phyloP scores from a whole-genome alignment of 257 asterid genomes.

The Solanum arcanum region DNA sequence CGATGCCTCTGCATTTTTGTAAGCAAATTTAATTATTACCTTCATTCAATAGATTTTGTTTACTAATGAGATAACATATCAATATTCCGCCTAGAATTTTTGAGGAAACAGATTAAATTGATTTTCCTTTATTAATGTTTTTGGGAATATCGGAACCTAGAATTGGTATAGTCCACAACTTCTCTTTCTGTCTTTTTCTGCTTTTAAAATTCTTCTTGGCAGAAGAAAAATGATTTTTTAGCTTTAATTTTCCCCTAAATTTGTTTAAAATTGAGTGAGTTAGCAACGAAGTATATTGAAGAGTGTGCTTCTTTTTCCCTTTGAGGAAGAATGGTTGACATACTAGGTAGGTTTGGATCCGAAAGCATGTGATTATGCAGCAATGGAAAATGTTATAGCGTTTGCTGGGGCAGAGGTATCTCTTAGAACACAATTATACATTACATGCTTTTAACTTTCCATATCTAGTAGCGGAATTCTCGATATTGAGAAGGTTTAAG shows the following conservation, averaged over 20 bases:
- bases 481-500: neutral
- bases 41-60: neutral
- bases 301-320: neutral
- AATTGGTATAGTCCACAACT: neutral
- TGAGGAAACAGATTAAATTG: neutral
- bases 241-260: neutral
- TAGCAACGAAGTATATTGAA: neutral
- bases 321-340: neutral
- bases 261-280: neutral
- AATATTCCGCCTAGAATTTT: neutral
- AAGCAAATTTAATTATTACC: conserved; percentile 1
- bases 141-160: neutral
- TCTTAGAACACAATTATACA: neutral
- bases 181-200: neutral
- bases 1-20: conserved; percentile 53
- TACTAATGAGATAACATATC: neutral
- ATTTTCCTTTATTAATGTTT: neutral
- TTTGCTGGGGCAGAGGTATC: neutral
- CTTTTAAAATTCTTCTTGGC: neutral
- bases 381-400: neutral
- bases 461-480: neutral
- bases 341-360: neutral
- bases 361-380: neutral
- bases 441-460: neutral
- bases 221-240: neutral